Evolutionary conservation across 805 yeast species (phyloP), one percentile per base, ranked within the genome.

Genomic region (Candida dajiaensis): DNA sequence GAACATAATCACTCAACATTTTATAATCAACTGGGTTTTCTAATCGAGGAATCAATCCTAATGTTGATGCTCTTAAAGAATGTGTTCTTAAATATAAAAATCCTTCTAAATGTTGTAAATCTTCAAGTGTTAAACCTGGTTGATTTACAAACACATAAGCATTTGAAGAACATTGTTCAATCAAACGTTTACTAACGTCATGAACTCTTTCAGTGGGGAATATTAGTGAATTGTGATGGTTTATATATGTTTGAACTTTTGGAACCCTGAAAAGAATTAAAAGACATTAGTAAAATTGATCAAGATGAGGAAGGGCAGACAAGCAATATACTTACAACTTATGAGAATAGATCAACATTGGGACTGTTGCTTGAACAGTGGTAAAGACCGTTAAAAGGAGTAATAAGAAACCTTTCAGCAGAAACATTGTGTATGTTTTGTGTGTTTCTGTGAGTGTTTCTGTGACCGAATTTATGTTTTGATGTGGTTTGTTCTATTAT

Each of bases 41-140:
- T 9, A 73, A 63, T 52, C 80, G 68, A 4, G 89, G 86, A 45
- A 84, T 66, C 2, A 80, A 76, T 4, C 81, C 68, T 9, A 81
- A 67, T 0, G 87, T 78, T 6, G 89, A 82, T n/a, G 86, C 69
- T 59, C 72, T 66, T 20, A 71, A 63, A 50, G 81, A 57, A 56
- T 78, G 76, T 38, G 74, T 70, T 48, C 82, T 69, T 5, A 83
- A 51, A 48, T 73, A 69, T 2, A 68, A 70, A 69, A 82, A 80
- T 15, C 62, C 55, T 13, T 59, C 56, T 12, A 63, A 68, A 50
- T 70, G 70, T 22, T 63, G 61, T 28, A 78, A 72, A 57, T 81
- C 85, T 20, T 69, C 63, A 37, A 71, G 61, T 7, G 61, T 58
- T 45, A 81, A 56, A 2, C 82, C 81, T 4, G 84, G 83, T 45